Base-by-base conservation (phyloP, 345 rosid genomes). In the Cochlearia excelsa region DNA sequence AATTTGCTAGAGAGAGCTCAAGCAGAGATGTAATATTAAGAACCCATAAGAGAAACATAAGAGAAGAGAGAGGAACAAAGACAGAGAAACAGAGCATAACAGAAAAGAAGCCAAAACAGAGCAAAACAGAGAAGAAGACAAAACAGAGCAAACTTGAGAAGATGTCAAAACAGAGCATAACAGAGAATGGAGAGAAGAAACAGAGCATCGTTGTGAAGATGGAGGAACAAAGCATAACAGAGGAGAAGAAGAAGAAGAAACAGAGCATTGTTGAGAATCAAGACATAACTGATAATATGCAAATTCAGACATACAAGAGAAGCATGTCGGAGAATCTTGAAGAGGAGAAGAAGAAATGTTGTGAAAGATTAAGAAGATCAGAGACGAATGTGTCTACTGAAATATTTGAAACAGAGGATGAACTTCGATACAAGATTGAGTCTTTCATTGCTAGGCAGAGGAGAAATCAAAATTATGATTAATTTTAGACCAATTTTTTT, bases 391-490 rank as follows among this genome's bases (percentile, higher is more conserved):
- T 40, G 34, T 51, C 66, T 29, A 30, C 9, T 4, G 84, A 83
- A 51, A 27, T 30, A 10, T 47, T 75, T 78, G 83, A 77, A 74
- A 55, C 74, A 0, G 83, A 69, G 27, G 90, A 88, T 35, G 96
- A 88, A 63, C 84, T 88, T 8, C 66, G 81, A 26, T 47, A 75
- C 70, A 78, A 69, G 40, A 60, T 86, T 2, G 96, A 88, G 74
- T 84, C 85, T 46, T 88, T 85, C 78, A 88, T 88, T 66, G 96
- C 84, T 6, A 80, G 90, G 66, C 96, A 82, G 54, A 86, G 84
- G 75, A 84, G 80, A 77, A 74, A 79, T 63, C 74, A 80, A 27
- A 82, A 61, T 68, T 83, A 82, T 52, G 96, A 88, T 58, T 81
- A 82, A 70, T 71, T 71, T 41, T 79, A 16, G 23, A 16, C 23